Base-by-base conservation (phyloP, 441 rosid species). In the Pelargonium australe region DNA sequence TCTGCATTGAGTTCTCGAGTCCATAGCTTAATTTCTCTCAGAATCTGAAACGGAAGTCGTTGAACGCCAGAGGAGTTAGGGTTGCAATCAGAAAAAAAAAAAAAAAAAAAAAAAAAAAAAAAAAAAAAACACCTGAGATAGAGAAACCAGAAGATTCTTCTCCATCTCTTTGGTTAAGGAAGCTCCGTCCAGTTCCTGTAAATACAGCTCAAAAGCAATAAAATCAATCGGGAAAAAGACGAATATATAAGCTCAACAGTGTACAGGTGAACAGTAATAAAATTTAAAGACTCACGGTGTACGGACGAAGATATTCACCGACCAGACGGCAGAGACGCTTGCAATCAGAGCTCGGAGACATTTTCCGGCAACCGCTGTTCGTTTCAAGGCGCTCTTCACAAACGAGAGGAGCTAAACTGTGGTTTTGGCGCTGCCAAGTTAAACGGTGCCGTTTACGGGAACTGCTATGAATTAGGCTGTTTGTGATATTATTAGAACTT, bases 11-110 rank as follows among this genome's bases (percentile, higher is more conserved):
- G 68, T 51, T 81, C 76, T 3, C 34, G 37, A 19, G 28, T 80
- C 85, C 83, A 81, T 41, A 70, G 73, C 77, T 77, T 87, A 67
- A 91, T 77, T 67, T 84, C 80, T 72, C 80, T 82, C 65, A 75
- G 70, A 60, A 82, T 79, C 91, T 86, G 72, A 44, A 68, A 63
- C 10, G 47, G 14, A 65, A 53, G 51, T 16, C 41, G 17, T 12
- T 16, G 1, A 13, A 41, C 16, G 49, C 23, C 5, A 11, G 45
- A 28, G 64, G 49, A 0, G 57, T 41, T 47, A 60, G 61, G 20
- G 20, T 28, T 31, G 23, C 28, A 66, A 55, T 7, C 10, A 55
- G 23, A 55, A 8, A 55, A 8, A 4, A 25, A 60, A 28, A 55
- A 16, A 66, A 41, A 16, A 60, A 45, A 69, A 11, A 43, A 55